Base-by-base conservation (phyloP, 805 yeast genomes). In the Danielozyma ontarioensis region DNA sequence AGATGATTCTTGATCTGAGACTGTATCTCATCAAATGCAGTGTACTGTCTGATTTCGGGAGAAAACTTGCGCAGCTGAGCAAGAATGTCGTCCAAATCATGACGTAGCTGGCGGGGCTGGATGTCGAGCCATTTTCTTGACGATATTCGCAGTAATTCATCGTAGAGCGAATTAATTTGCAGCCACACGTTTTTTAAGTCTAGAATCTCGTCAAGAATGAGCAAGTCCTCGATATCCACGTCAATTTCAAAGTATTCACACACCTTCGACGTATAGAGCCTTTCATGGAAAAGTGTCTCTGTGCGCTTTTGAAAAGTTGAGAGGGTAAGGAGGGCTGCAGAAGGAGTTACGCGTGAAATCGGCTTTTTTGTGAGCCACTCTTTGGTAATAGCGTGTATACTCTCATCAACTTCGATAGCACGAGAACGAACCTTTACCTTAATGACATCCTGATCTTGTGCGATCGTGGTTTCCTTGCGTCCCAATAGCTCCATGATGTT, bases 121-220 rank as follows among this genome's bases (percentile, higher is more conserved):
- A 76, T 47, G 0, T 63, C 57, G 1, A 38, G 21, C 94, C 94
- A 86, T 3, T 52, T 51, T 2, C 54, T 46, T 1, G 37, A 36
- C 27, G 69, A 65, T 13, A 80, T 40, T 4, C 57, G 62, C 14
- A 67, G 64, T 3, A 82, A 48, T 1, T 66, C 53, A 4, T 55
- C 56, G 69, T 77, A 72, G 1, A 83, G 53, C 0, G 66, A 52
- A 28, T 74, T 72, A 23, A 86, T 62, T 0, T 81, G 63, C 1
- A 64, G 46, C 94, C 94, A 85, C 1, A 82, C 86, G 1, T 69
- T 47, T 36, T 64, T 71, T 24, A 80, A 64, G 29, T 80, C 83
- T 0, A 43, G 36, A 1, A 83, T 55, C 40, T 84, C 93, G 3
- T 64, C 70, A 0, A 51, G 15, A 2, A 70, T 45, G 18, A 7